phyloP scores from a whole-genome alignment of 495 filamentous ascomycete species.

The Xylaria curta region DNA sequence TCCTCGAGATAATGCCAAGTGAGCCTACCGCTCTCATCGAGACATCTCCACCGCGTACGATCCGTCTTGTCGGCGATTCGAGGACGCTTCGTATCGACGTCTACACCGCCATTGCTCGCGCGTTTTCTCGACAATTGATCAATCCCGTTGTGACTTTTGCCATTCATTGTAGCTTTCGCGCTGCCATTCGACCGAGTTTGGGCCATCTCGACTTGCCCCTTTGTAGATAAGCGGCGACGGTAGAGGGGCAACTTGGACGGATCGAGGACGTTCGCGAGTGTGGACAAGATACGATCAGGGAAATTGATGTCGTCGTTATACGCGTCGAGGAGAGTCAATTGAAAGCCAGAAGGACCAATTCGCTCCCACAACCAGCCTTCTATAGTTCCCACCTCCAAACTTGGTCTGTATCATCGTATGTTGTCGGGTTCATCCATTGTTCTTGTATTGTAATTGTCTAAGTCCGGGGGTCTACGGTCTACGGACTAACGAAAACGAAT shows the following conservation, averaged over 20 bases:
- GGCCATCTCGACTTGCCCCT: slow-evolving; percentile 29
- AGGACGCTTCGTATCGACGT: slow-evolving; percentile 42
- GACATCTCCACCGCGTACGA: slow-evolving; percentile 79
- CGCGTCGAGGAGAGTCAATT: neutral
- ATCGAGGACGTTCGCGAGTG: neutral
- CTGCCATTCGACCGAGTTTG: slow-evolving; percentile 30
- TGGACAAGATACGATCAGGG: neutral
- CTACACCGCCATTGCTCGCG: slow-evolving; percentile 31
- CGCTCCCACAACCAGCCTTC: neutral
- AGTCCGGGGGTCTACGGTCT: neutral
- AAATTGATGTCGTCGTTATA: neutral
- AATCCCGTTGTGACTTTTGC: neutral
- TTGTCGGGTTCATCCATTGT: neutral
- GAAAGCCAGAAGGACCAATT: neutral
- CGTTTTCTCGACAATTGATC: slow-evolving; percentile 40
- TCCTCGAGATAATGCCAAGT: slow-evolving; percentile 92
- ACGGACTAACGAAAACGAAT: slow-evolving; percentile 29
- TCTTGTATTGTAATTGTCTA: neutral
- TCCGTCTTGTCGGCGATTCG: slow-evolving; percentile 67
- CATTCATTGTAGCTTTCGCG: slow-evolving; percentile 2
- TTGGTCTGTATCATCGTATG: neutral
- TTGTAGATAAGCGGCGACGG: neutral
- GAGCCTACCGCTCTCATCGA: slow-evolving; percentile 81
- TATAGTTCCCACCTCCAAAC: neutral
- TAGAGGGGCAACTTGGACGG: neutral